Percentiles rank a stretch among this genome's conserved stretches.
phyloP scores from a whole-genome alignment of 441 rosid genomes.

The Populus hybrid region DNA sequence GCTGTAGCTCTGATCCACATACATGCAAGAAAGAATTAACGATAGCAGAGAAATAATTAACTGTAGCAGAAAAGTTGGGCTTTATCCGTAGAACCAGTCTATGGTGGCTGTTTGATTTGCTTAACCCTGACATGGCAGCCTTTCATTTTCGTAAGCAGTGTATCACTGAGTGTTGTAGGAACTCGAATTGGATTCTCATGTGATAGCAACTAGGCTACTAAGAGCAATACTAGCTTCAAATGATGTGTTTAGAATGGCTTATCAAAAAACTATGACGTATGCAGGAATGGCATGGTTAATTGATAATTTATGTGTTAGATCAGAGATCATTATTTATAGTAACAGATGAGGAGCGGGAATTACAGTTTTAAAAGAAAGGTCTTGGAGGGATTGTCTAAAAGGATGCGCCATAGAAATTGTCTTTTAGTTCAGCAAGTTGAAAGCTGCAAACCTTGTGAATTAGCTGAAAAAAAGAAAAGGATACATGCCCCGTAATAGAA shows the following conservation, averaged over 20 bases:
- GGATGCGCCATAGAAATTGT: neutral
- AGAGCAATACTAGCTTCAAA: neutral
- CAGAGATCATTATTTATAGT: neutral
- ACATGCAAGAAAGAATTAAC: no score
- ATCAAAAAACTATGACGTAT: neutral
- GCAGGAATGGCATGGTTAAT: neutral
- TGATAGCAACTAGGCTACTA: neutral
- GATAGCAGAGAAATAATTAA: no score
- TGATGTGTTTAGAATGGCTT: neutral
- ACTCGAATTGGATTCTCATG: neutral
- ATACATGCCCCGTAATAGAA: neutral
- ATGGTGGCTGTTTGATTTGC: no score
- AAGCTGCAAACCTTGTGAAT: slow-evolving; percentile 1
- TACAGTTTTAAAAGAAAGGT: neutral
- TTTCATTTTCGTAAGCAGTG: no score
- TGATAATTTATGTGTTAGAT: neutral
- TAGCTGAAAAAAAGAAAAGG: neutral
- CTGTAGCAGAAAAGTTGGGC: no score
- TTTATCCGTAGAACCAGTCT: no score
- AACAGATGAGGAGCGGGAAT: neutral
- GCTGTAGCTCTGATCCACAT: no score
- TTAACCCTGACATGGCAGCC: no score
- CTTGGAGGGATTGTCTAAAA: neutral
- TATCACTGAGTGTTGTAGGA: no score
- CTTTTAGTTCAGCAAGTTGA: neutral